Conservation (phyloP, 1,139 yeast species). For the Geotrichum reessii region DNA sequence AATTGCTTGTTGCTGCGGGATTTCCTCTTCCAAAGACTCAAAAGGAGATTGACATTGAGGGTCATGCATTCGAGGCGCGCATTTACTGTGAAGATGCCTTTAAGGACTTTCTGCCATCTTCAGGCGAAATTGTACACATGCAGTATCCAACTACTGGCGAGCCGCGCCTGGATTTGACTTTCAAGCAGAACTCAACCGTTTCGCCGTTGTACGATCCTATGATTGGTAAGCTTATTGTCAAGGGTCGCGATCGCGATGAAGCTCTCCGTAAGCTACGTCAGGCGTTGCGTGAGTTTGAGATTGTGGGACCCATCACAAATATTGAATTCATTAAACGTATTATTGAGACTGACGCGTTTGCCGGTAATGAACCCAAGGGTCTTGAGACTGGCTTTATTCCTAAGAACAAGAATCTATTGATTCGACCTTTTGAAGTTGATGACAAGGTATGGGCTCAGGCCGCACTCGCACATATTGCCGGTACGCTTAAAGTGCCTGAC, state of each 20-base stretch:
- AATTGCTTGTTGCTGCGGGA: conserved; percentile 90
- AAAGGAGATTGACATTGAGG: conserved; percentile 30
- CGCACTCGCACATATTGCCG: conserved; percentile 27
- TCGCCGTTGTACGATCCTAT: conserved; percentile 36
- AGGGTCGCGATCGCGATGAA: conserved; percentile 31
- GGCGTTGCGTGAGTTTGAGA: conserved; percentile 33
- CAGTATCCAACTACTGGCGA: conserved; percentile 28
- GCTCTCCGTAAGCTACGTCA: conserved; percentile 32
- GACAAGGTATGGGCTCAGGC: conserved; percentile 33
- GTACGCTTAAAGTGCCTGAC: conserved; percentile 6
- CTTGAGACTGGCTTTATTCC: conserved; percentile 36
- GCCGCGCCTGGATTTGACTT: conserved; percentile 33
- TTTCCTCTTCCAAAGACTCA: conserved; percentile 35
- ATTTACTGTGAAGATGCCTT: conserved; percentile 37
- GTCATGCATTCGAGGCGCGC: conserved; percentile 36
- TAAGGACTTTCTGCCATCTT: conserved; percentile 33
- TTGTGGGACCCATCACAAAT: conserved; percentile 36
- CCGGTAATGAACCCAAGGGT: conserved; percentile 31
- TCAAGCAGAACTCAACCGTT: conserved; percentile 31
- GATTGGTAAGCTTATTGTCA: conserved; percentile 37
- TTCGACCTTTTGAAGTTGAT: conserved; percentile 23
- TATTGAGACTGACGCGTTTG: conserved; percentile 28
- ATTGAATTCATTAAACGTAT: conserved; percentile 34
- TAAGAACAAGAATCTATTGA: conserved; percentile 28
- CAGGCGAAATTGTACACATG: conserved; percentile 33